phyloP scores from a whole-genome alignment of 371 early-diverging fungal genomes.

The Globomyces sp. region DNA sequence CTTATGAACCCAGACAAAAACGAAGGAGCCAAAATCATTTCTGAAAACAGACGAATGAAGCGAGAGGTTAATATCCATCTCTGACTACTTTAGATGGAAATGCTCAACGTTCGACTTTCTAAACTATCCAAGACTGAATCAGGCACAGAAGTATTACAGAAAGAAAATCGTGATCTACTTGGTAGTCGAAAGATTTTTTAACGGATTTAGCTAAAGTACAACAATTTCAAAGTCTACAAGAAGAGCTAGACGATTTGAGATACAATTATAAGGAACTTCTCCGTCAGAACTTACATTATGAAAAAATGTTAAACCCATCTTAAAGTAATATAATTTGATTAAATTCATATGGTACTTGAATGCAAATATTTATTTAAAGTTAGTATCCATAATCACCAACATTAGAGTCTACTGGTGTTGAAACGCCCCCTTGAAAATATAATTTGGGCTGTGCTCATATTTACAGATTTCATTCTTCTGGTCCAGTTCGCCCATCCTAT shows the following conservation, averaged over 20 bases:
- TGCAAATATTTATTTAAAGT: too few relatives aligned
- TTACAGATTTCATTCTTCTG: too few relatives aligned
- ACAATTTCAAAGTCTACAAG: conserved; percentile 8
- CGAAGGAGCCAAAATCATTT: conserved; percentile 12
- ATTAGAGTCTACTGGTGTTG: too few relatives aligned
- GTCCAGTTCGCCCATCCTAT: too few relatives aligned
- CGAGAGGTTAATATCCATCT: conserved; percentile 19
- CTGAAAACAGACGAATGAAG: conserved; percentile 25
- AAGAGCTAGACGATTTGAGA: conserved; percentile 41
- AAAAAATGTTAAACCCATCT: too few relatives aligned
- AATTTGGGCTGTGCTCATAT: too few relatives aligned
- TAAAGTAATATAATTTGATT: too few relatives aligned
- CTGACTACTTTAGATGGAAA: background rate
- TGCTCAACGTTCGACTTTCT: conserved; percentile 1
- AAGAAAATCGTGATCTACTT: conserved; percentile 24
- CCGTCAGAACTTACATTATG: background rate
- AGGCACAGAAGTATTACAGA: background rate
- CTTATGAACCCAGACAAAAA: conserved; percentile 24
- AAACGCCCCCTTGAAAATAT: too few relatives aligned
- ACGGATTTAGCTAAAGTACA: background rate
- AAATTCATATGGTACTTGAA: too few relatives aligned
- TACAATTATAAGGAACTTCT: conserved; percentile 15
- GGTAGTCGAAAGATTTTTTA: conserved; percentile 16
- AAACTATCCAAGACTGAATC: conserved; percentile 11
- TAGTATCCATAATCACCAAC: too few relatives aligned